Evolutionary conservation across 1,284 basidiomycete genomes (phyloP), one percentile per base, ranked within the genome.

Genomic region (Kalmanozyma brasiliensis): DNA sequence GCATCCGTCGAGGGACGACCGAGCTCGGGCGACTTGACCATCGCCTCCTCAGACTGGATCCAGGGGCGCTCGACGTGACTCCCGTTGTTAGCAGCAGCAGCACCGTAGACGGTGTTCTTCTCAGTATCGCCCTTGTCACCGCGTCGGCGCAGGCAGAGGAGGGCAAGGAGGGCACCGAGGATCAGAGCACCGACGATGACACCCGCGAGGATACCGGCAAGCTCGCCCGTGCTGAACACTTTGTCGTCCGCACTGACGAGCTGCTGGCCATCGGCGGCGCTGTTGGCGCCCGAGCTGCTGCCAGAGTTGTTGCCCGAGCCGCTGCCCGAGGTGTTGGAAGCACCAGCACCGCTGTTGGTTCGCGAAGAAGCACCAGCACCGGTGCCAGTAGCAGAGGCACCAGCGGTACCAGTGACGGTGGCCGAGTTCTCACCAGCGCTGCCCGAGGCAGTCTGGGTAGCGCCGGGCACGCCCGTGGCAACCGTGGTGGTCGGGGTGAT

Each of bases 121-220:
- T 66, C 55, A 13, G 52, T 35, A 33, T 74, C 73, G 37, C 19
- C 34, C 37, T 60, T 56, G 17, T 61, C 49, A 24, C 59, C 43
- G 19, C 73, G 57, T 22, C 51, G 38, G 37, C 66, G 60, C 46
- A 69, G 53, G 62, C 59, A 44, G 57, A 72, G 64, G 5, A 65
- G 42, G 24, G 62, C 68, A 35, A 69, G 38, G 10, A 78, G 49
- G 4, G 68, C 71, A 49, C 73, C 76, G 24, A 79, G 59, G 19
- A 79, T 45, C 6, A 70, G 52, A 24, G 73, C 77, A 38, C 76
- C 77, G 2, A 74, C 49, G 44, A 71, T 57, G 49, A 53, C 68
- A 17, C 77, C 76, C 10, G 68, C 65, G 36, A 79, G 57, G 41
- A 78, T 68, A 17, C 77, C 77, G 14, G 77, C 76, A 8, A 77